These are phyloP conservation scores for Coniochaeta pulveracea DNA, from an alignment of 2,329 filamentous ascomycete species.

Conservation along the genomic window DNA sequence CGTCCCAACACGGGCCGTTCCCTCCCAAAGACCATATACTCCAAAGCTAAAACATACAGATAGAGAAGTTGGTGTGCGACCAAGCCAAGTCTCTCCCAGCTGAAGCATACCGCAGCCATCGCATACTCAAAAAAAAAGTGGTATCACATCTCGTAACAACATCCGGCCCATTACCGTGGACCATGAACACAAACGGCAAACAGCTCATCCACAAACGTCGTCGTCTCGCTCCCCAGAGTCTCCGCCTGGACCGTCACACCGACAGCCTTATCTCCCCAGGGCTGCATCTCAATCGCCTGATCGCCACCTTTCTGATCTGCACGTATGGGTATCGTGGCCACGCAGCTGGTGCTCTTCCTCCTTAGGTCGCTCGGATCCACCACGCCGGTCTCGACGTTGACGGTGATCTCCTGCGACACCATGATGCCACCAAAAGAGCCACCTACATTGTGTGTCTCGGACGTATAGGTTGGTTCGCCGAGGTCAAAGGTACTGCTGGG, in stretches of 20 bases:
- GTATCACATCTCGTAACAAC: neutral
- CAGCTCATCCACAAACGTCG: constrained; percentile 33
- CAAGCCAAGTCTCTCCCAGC: too few relatives aligned
- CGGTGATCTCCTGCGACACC: constrained; percentile 49
- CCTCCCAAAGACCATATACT: too few relatives aligned
- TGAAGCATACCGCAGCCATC: too few relatives aligned
- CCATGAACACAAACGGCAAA: constrained; percentile 17
- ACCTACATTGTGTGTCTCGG: constrained; percentile 7
- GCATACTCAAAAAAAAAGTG: too few relatives aligned
- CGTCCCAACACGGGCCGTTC: too few relatives aligned
- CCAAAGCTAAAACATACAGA: too few relatives aligned
- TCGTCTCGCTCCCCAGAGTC: constrained; percentile 19
- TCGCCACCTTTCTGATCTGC: neutral
- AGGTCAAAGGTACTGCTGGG: constrained; percentile 1
- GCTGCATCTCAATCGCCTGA: constrained; percentile 1
- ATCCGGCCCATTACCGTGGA: neutral
- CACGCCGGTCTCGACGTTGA: constrained; percentile 27
- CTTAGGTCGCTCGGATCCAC: constrained; percentile 10
- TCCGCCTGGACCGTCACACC: constrained; percentile 22
- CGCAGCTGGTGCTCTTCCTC: constrained; percentile 13
- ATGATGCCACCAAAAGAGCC: constrained; percentile 43
- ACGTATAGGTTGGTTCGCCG: constrained; percentile 6
- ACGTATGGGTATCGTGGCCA: neutral
- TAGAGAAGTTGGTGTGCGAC: too few relatives aligned
- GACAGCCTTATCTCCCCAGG: constrained; percentile 12